Base-by-base conservation (phyloP, 179 eudicot species). In the Actinidia arguta region DNA sequence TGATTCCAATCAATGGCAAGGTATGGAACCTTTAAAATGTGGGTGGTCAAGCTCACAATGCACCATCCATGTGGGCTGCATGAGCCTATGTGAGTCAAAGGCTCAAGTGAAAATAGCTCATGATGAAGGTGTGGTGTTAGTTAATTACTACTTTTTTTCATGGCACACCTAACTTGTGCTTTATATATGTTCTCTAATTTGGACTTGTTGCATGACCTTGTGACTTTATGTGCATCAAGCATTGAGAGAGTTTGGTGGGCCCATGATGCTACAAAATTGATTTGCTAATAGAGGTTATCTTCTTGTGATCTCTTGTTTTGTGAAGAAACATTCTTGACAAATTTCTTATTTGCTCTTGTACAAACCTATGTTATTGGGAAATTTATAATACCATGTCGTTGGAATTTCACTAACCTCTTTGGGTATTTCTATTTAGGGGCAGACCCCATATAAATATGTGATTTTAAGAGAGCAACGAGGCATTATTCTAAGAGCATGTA, bases 1-100 rank as follows among this genome's bases (percentile, higher is more conserved):
- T n/a, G n/a, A n/a, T n/a, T n/a, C n/a, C n/a, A n/a, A n/a, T n/a
- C n/a, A n/a, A n/a, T n/a, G n/a, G n/a, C n/a, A n/a, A n/a, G n/a
- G n/a, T n/a, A n/a, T n/a, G n/a, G n/a, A 20, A 78, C 11, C 46
- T 74, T 59, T 36, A 70, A 24, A 55, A 22, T 20, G 16, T 58
- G 36, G 66, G 71, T 24, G 74, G 70, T 25, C 72, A 39, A 47
- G 20, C 47, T 55, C 4, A 16, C 54, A 39, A 66, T 16, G 62
- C 39, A 54, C 51, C 54, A 12, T 39, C 58, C 88, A 88, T 85
- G 91, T 88, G 91, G 86, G 82, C 78, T 85, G 74, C 89, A 84
- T 74, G 85, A 86, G 78, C 80, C n/a, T n/a, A n/a, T 80, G 56
- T 39, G 20, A 83, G 87, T 82, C 87, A 80, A 83, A 7, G 52